Conservation (phyloP, 768 basidiomycete species). For the Rossbeevera mucosa region DNA sequence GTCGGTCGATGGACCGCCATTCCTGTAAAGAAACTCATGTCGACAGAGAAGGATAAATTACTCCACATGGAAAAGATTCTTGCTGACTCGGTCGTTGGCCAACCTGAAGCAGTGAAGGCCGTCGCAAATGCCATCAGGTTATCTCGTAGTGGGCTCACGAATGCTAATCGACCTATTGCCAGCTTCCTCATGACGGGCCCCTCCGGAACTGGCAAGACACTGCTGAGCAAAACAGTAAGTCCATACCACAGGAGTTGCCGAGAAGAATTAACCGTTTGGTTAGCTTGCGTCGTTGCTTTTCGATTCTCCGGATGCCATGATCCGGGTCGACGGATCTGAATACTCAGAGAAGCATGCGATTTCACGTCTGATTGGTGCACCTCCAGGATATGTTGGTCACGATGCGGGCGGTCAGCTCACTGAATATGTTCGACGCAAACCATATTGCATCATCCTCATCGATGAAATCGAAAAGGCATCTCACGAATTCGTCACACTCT, state of each 20-base stretch:
- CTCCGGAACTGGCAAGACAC: slow-evolving; percentile 86
- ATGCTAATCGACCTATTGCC: slow-evolving; percentile 82
- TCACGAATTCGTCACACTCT: slow-evolving; percentile 65
- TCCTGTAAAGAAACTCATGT: slow-evolving; percentile 81
- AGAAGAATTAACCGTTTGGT: slow-evolving; percentile 2
- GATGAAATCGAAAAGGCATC: slow-evolving; percentile 92
- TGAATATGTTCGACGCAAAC: slow-evolving; percentile 88
- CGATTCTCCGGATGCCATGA: slow-evolving; percentile 88
- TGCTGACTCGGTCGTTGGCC: slow-evolving; percentile 75
- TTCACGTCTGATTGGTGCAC: slow-evolving; percentile 63
- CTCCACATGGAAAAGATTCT: slow-evolving; percentile 84
- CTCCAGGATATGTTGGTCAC: slow-evolving; percentile 89
- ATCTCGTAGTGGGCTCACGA: slow-evolving; percentile 90
- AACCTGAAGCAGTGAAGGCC: slow-evolving; percentile 85
- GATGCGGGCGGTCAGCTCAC: slow-evolving; percentile 89
- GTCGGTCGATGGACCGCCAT: slow-evolving; percentile 92
- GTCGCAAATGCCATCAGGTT: slow-evolving; percentile 92
- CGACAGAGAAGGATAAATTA: slow-evolving; percentile 88
- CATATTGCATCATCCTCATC: slow-evolving; percentile 81
- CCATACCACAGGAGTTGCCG: background rate
- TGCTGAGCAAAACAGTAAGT: slow-evolving; percentile 83
- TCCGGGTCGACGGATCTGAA: slow-evolving; percentile 88
- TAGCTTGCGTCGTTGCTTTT: slow-evolving; percentile 87
- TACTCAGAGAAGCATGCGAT: slow-evolving; percentile 84
- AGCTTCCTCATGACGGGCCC: slow-evolving; percentile 93